Evolutionary conservation across 1,139 yeast species (phyloP).

Genomic region (Sugiyamaella neomexicana): DNA sequence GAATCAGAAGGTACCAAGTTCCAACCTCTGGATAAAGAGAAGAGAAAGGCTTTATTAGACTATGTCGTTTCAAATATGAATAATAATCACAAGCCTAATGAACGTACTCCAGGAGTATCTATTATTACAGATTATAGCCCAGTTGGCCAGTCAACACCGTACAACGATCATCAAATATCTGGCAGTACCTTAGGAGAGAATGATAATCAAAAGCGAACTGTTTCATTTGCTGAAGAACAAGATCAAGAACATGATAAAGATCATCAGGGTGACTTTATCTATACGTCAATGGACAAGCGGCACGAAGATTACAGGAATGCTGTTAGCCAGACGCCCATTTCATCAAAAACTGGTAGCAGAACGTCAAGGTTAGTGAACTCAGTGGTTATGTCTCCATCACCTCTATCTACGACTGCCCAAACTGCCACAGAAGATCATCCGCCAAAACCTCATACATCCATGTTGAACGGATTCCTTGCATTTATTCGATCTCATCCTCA

Average conservation of each 20-base stretch:
- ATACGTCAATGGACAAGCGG: not conserved
- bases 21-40: slow-evolving; percentile 1
- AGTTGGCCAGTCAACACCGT: slow-evolving; percentile 19
- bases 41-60: slow-evolving; percentile 5
- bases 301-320: slow-evolving; percentile 9
- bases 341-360: not conserved
- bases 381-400: not conserved
- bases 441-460: slow-evolving; percentile 1
- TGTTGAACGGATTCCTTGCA: slow-evolving; percentile 18
- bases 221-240: slow-evolving; percentile 6
- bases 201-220: not conserved
- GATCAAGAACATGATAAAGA: not conserved
- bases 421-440: not conserved
- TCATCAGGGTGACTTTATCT: not conserved
- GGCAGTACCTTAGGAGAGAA: slow-evolving; percentile 23
- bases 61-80: not conserved
- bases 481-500: slow-evolving; percentile 16
- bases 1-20: slow-evolving; percentile 1
- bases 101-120: not conserved
- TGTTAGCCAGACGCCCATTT: slow-evolving; percentile 6
- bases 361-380: not conserved
- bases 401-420: not conserved
- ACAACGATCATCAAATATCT: slow-evolving; percentile 21
- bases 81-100: not conserved
- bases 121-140: slow-evolving; percentile 16